Base-by-base conservation (phyloP, 1,284 basidiomycete species). In the Hemileia vastatrix region DNA sequence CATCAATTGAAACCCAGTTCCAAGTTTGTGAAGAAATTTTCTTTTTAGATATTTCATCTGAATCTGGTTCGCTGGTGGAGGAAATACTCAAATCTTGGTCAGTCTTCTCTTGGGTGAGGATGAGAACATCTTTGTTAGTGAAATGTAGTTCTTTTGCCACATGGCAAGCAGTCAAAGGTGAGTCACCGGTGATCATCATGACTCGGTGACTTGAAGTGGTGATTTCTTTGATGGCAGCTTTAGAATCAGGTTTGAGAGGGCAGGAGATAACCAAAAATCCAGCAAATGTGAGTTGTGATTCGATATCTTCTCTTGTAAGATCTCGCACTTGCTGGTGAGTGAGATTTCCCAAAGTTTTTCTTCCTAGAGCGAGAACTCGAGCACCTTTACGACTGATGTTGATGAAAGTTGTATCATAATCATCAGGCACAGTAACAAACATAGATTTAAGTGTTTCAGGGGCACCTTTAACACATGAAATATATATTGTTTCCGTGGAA, bases 131-230 rank as follows among this genome's bases (percentile, higher is more conserved):
- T 33, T 73, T 70, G 52, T 72, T 68, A 21, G 73, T 70, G 18
- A 71, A 73, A 36, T 67, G 70, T 0, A 68, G 74, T 63, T 76
- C 74, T 13, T 72, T 61, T 31, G 73, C 74, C 8, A 76, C 74
- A 47, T 69, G 71, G 63, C 74, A 70, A 1, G 74, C 74, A 18
- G 74, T 76, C 19, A 71, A 67, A 15, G 72, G 71, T 44, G 73
- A 73, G 63, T 76, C 74, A 11, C 74, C 74, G 18, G 74, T 76
- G 31, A 70, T 71, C 74, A 76, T 76, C 69, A 74, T 76, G 58
- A 69, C 71, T 5, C 67, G 64, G 51, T 74, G 72, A 61, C 72
- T 67, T 47, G 74, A 72, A n/a, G 70, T 54, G 21, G 60, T 66
- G 23, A 76, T 67, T 50, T 68, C 68, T 5, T 65, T 67, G 60